Conservation (phyloP, 2,329 filamentous ascomycete species). For the Aciculosporium take region DNA sequence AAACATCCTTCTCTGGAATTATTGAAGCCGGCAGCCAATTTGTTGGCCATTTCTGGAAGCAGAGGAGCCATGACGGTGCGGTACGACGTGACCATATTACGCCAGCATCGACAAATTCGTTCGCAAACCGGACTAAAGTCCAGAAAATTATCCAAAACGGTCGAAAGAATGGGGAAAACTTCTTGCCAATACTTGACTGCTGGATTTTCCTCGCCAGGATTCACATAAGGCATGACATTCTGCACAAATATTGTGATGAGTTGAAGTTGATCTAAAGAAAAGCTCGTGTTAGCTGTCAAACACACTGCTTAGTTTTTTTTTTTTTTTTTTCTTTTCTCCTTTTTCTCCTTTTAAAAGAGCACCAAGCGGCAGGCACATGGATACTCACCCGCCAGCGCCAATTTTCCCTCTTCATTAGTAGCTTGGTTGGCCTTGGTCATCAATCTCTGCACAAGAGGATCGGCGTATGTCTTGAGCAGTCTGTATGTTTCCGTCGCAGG, state of each 20-base stretch:
- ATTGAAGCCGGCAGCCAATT: slow-evolving; percentile 73
- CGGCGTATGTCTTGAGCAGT: slow-evolving; percentile 81
- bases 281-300: neutral
- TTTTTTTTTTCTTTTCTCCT: neutral
- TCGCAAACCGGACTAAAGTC: slow-evolving; percentile 81
- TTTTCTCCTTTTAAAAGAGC: neutral
- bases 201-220: slow-evolving; percentile 61
- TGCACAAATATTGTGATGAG: slow-evolving; percentile 86
- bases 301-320: neutral
- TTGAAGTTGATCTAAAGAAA: slow-evolving; percentile 61
- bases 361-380: neutral
- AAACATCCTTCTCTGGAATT: slow-evolving; percentile 87
- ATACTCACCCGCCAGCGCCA: slow-evolving; percentile 63
- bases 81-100: slow-evolving; percentile 94
- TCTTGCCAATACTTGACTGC: slow-evolving; percentile 95
- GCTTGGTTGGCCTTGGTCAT: slow-evolving; percentile 81
- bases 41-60: slow-evolving; percentile 73
- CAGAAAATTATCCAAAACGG: slow-evolving; percentile 78
- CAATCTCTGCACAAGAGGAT: slow-evolving; percentile 72
- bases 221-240: slow-evolving; percentile 58
- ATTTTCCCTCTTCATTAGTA: slow-evolving; percentile 66
- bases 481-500: slow-evolving; percentile 67
- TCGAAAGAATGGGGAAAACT: slow-evolving; percentile 75
- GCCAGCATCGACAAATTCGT: slow-evolving; percentile 86
- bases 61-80: slow-evolving; percentile 77